Conservation (phyloP, 176 grass and related monocot genomes). For the Guadua angustifolia region DNA sequence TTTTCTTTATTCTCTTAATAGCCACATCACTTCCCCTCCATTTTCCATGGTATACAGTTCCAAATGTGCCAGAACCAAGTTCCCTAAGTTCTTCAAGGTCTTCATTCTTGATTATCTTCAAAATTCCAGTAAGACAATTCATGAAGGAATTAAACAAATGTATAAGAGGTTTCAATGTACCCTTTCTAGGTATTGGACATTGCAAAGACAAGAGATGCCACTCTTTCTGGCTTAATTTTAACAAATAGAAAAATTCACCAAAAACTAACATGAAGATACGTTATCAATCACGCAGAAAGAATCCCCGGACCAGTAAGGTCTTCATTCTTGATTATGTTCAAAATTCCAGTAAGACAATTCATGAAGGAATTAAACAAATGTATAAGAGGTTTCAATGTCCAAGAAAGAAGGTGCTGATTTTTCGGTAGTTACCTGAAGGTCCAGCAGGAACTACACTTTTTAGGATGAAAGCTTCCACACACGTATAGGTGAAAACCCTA, state of each 20-base stretch:
- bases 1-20: slow-evolving; percentile 99
- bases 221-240: slow-evolving; percentile 20
- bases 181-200: not conserved
- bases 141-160: slow-evolving; percentile 35
- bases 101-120: slow-evolving; percentile 93
- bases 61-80: slow-evolving; percentile 96
- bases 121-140: slow-evolving; percentile 17
- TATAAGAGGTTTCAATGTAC: slow-evolving; percentile 2
- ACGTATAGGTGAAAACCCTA: too few relatives aligned
- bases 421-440: too few relatives aligned
- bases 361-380: slow-evolving; percentile 34
- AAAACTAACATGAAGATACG: slow-evolving; percentile 10
- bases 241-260: slow-evolving; percentile 20
- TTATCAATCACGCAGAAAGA: not conserved
- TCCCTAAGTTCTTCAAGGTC: slow-evolving; percentile 96
- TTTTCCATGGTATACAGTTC: slow-evolving; percentile 97
- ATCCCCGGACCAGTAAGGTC: slow-evolving; percentile 50
- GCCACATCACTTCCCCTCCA: slow-evolving; percentile 99
- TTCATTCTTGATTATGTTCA: slow-evolving; percentile 92
- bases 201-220: slow-evolving; percentile 1
- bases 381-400: slow-evolving; percentile 4
- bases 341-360: slow-evolving; percentile 18
- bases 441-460: too few relatives aligned
- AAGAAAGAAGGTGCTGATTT: too few relatives aligned
- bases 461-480: too few relatives aligned